Conservation (phyloP, 768 basidiomycete genomes). For the Mycena kentingensis region DNA sequence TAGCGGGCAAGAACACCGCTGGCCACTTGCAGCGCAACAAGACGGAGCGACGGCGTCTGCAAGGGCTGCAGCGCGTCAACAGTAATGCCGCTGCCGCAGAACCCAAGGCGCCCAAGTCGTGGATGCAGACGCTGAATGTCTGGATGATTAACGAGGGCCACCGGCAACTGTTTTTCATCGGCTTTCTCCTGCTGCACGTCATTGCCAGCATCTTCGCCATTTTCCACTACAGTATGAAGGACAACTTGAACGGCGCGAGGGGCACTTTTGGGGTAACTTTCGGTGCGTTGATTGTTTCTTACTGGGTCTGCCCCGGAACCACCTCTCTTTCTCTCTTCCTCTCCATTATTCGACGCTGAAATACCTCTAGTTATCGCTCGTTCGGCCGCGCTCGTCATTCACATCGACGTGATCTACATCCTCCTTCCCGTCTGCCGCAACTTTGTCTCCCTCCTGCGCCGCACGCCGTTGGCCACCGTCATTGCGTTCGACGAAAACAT, state of each 20-base stretch:
- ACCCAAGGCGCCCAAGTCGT: constrained; percentile 40
- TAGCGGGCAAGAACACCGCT: constrained; percentile 35
- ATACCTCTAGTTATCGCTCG: constrained; percentile 72
- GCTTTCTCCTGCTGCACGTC: constrained; percentile 81
- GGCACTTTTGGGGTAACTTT: constrained; percentile 75
- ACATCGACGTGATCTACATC: constrained; percentile 92
- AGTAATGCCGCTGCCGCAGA: constrained; percentile 1
- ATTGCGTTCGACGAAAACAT: constrained; percentile 95
- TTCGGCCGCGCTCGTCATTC: constrained; percentile 84
- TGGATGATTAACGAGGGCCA: constrained; percentile 97
- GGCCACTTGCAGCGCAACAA: constrained; percentile 79
- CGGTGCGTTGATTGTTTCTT: constrained; percentile 44
- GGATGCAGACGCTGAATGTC: constrained; percentile 52
- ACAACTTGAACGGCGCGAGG: constrained; percentile 71
- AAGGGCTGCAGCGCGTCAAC: constrained; percentile 70
- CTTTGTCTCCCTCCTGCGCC: constrained; percentile 87
- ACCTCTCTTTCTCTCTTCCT: not conserved
- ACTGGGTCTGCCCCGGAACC: too few relatives aligned
- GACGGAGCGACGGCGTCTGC: constrained; percentile 79
- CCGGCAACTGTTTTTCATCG: constrained; percentile 71
- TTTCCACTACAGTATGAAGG: constrained; percentile 76
- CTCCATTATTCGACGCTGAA: not conserved
- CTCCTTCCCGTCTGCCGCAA: constrained; percentile 94
- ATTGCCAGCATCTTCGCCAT: constrained; percentile 78
- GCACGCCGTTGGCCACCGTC: constrained; percentile 79